phyloP scores from a whole-genome alignment of 257 asterid genomes.

The Solanum clarkiae region DNA sequence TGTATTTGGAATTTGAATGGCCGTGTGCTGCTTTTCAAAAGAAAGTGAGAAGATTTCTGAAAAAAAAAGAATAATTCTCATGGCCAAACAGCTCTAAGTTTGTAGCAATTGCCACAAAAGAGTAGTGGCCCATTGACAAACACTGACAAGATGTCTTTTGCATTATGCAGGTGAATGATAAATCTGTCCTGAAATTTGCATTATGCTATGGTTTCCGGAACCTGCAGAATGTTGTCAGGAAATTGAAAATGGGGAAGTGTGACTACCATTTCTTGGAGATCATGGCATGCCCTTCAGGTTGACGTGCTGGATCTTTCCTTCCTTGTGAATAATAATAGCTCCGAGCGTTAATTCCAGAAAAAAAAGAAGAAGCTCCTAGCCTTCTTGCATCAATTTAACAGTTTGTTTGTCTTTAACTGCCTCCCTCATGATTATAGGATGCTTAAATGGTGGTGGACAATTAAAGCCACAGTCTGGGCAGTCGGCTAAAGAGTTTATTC shows the following conservation, averaged over 20 bases:
- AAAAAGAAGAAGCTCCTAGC: neutral
- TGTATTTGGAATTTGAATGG: neutral
- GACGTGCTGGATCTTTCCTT: neutral
- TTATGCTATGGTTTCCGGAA: conserved; percentile 91
- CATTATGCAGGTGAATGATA: conserved; percentile 58
- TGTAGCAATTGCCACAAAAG: neutral
- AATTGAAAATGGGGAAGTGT: conserved; percentile 76
- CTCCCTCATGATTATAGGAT: conserved; percentile 37
- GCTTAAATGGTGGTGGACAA: conserved; percentile 98
- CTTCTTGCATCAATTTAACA: neutral
- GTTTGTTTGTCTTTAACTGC: neutral
- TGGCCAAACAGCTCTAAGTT: neutral
- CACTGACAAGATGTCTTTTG: neutral
- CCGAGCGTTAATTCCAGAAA: too few relatives aligned
- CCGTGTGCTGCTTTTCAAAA: neutral
- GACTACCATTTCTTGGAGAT: conserved; percentile 90
- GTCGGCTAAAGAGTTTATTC: conserved; percentile 71
- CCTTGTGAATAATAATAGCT: neutral
- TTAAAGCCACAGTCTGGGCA: conserved; percentile 75
- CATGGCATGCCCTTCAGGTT: conserved; percentile 99
- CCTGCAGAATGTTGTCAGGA: conserved; percentile 76
- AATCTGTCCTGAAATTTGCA: conserved; percentile 78
- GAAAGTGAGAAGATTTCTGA: neutral
- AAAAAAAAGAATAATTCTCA: neutral
- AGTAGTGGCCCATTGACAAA: neutral